A percentile compares a stretch with the other conserved stretches of the same genome.
Evolutionary conservation across 148 eudicot species (phyloP).

Genomic region (Nepenthes gracilis): DNA sequence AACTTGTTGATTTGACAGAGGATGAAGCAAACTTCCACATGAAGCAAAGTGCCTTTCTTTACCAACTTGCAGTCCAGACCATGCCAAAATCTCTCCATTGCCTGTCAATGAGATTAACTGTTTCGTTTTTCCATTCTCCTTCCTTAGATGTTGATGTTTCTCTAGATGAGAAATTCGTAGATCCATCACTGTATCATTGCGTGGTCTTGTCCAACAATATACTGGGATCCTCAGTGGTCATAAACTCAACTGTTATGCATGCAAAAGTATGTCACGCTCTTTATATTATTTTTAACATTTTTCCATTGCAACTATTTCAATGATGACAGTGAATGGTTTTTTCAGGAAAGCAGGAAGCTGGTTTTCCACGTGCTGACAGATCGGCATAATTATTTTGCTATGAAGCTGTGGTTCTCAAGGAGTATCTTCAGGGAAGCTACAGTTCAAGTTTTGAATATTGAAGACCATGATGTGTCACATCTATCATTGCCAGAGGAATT

Average conservation of each 20-base stretch:
- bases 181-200: conserved; percentile 63
- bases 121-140: conserved; percentile 64
- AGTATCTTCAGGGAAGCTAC: conserved; percentile 60
- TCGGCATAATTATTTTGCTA: conserved; percentile 69
- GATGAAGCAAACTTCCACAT: conserved; percentile 92
- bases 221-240: conserved; percentile 73
- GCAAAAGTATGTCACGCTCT: conserved; percentile 45
- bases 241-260: conserved; percentile 81
- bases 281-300: not conserved
- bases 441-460: conserved; percentile 69
- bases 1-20: conserved; percentile 87
- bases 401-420: conserved; percentile 71
- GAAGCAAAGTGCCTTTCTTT: conserved; percentile 94
- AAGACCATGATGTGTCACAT: conserved; percentile 37
- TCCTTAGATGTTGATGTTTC: conserved; percentile 34
- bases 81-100: conserved; percentile 96
- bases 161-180: conserved; percentile 29
- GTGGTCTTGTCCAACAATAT: conserved; percentile 82
- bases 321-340: conserved; percentile 10
- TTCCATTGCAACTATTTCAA: not conserved
- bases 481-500: conserved; percentile 63
- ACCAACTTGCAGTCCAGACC: conserved; percentile 89
- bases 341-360: conserved; percentile 71
- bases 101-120: conserved; percentile 81
- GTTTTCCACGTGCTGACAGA: conserved; percentile 92